Evolutionary conservation across 1,284 basidiomycete genomes (phyloP), one percentile per base, ranked within the genome.

Genomic region (Malassezia dermatis): DNA sequence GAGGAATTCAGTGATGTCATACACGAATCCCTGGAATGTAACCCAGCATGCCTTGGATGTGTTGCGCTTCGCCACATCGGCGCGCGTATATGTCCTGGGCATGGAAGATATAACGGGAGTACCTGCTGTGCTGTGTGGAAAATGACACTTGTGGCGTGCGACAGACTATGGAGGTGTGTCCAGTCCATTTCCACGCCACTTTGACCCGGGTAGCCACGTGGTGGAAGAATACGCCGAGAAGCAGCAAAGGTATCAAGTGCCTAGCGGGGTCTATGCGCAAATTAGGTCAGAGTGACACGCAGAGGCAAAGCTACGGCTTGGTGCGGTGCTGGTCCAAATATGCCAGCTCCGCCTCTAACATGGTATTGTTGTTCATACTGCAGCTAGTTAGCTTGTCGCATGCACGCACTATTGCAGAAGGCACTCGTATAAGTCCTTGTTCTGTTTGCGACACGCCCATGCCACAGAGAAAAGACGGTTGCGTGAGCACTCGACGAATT

Each of bases 1-100:
- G 21, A 78, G 65, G 63, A 80, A 80, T 5, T 73, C 61, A 40
- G 79, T 78, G 45, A 80, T 65, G 58, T 80, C 76, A 71, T 78
- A 80, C 28, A 80, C 78, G 39, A 73, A 70, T 45, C 76, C 77
- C 19, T 69, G 65, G 69, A 75, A 75, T 5, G 76, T 75, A 49
- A 79, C 73, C 75, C 77, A 72, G 53, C 89, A 79, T 55, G 80
- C 74, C 17, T 88, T 75, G 75, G 88, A 86, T 12, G 67, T 66
- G 7, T 86, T 83, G 61, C 68, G 65, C 56, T 62, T 61, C 13
- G 66, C 53, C 3, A 73, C 59, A 24, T 65, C 60, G 13, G 56
- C 58, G 12, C 51, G 40, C 6, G 58, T 51, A 19, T 31, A 56
- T 4, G 46, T 30, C 19, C 27, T 39, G 11, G 44, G 23, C 44